Evolutionary conservation across 2,329 filamentous ascomycete genomes (phyloP).

Genomic region (Arthrobotrys conoides): DNA sequence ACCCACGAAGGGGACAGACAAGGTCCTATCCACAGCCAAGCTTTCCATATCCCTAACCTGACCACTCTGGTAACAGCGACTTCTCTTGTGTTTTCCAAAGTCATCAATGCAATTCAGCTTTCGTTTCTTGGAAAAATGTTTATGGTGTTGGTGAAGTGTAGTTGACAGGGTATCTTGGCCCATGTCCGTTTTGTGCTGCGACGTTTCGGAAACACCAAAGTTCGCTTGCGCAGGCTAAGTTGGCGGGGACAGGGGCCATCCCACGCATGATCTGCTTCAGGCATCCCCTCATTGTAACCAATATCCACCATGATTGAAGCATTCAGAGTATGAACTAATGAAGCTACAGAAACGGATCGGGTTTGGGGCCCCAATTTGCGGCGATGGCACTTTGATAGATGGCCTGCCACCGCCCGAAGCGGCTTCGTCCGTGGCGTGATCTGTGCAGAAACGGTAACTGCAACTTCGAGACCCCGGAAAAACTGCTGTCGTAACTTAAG

Average conservation of each 20-base stretch:
- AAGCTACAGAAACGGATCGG: conserved; percentile 38
- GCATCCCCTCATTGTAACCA: conserved; percentile 30
- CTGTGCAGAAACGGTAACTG: conserved; percentile 14
- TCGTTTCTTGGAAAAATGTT: conserved; percentile 48
- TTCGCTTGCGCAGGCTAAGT: conserved; percentile 45
- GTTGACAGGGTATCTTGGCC: conserved; percentile 24
- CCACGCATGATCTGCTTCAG: conserved; percentile 58
- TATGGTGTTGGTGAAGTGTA: conserved; percentile 17
- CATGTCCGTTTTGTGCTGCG: conserved; percentile 50
- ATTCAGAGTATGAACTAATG: conserved; percentile 34
- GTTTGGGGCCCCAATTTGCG: conserved; percentile 37
- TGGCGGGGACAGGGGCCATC: conserved; percentile 40
- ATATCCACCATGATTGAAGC: conserved; percentile 28
- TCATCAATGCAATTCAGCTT: conserved; percentile 28
- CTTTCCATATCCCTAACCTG: conserved; percentile 10
- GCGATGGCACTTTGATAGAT: conserved; percentile 4
- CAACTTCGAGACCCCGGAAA: conserved; percentile 43
- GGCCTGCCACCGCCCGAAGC: background rate
- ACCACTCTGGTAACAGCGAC: conserved; percentile 32
- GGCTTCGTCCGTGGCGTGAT: conserved; percentile 40
- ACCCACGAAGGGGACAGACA: conserved; percentile 24
- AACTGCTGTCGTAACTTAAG: conserved; percentile 33
- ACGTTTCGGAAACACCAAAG: conserved; percentile 58
- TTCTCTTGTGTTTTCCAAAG: conserved; percentile 12
- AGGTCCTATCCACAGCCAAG: conserved; percentile 6